Base-by-base conservation (phyloP, 306 rosid genomes). In the Crataegus laevigata region DNA sequence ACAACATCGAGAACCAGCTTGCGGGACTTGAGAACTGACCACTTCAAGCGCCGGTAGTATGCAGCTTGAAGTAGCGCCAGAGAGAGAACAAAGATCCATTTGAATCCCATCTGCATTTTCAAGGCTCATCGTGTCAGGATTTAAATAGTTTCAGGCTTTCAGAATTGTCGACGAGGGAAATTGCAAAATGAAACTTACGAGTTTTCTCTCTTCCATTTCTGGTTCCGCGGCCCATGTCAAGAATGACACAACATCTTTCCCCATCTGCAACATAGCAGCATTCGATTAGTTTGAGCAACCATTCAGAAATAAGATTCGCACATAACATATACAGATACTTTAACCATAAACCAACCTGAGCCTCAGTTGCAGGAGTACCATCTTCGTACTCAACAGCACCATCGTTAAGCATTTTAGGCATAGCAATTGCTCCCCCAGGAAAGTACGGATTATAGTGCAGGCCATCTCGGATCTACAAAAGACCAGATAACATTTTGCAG, bases 351-450 rank as follows among this genome's bases (percentile, higher is more conserved):
- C 75, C 50, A 71, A 92, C 99, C 97, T 94, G 97, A 75, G 97
- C 80, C 90, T 92, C 99, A 24, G 99, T 94, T 22, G 99, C 97
- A 77, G 96, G 88, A 52, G 80, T 88, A 73, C 93, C 96, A 82
- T 92, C 99, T 83, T 94, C 99, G 45, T 89, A 94, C 81, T 94
- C 99, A 59, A 94, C 82, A 77, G 97, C 97, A 67, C 99, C 99
- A 77, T 94, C 99, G 58, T 80, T 90, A 84, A 94, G 99, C 99
- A 94, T 94, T 87, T 94, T 85, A 86, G 99, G 99, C 99, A 94
- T 94, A 34, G 99, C 98, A 82, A 94, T 94, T 62, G 98, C 99
- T 45, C 99, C 99, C 0, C 99, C 99, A 78, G 97, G 97, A 75
- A 94, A 94, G 79, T 94, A 94, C 62, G 99, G 99, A 73, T 94